A percentile compares a stretch with the other conserved stretches of the same genome.
These are phyloP conservation scores for Jimgerdemannia flammicorona DNA, from an alignment of 192 early-diverging fungal species.

Conservation along the genomic window DNA sequence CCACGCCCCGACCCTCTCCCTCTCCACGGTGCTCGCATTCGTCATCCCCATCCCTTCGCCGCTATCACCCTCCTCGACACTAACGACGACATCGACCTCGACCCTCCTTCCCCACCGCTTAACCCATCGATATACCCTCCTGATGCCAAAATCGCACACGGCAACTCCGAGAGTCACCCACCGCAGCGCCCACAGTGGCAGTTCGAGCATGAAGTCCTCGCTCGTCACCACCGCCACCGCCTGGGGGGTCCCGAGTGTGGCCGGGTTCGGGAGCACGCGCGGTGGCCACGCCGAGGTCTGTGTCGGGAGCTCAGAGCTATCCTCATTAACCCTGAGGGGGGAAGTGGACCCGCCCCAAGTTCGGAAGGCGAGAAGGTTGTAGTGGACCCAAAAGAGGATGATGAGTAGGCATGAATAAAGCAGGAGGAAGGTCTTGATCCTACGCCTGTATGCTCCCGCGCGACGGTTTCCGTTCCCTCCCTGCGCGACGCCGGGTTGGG, in stretches of 20 bases:
- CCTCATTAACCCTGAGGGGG: not conserved
- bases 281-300: too few relatives aligned
- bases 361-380: constrained; percentile 48
- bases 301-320: too few relatives aligned
- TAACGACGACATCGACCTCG: constrained; percentile 22
- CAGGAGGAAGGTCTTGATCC: constrained; percentile 38
- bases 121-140: constrained; percentile 25
- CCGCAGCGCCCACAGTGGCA: constrained; percentile 50
- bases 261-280: too few relatives aligned
- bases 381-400: constrained; percentile 52
- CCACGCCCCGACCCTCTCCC: too few relatives aligned
- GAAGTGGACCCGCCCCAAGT: constrained; percentile 16
- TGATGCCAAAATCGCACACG: constrained; percentile 35
- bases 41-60: not conserved
- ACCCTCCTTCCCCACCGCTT: constrained; percentile 10
- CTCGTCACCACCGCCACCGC: not conserved
- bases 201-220: constrained; percentile 47
- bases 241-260: not conserved
- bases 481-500: not conserved
- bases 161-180: constrained; percentile 57
- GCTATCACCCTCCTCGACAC: not conserved
- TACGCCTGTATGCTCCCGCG: not conserved
- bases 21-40: not conserved
- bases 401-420: constrained; percentile 37
- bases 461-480: too few relatives aligned